Base-by-base conservation (phyloP, 805 yeast species). In the Nakazawaea ambrosiae region DNA sequence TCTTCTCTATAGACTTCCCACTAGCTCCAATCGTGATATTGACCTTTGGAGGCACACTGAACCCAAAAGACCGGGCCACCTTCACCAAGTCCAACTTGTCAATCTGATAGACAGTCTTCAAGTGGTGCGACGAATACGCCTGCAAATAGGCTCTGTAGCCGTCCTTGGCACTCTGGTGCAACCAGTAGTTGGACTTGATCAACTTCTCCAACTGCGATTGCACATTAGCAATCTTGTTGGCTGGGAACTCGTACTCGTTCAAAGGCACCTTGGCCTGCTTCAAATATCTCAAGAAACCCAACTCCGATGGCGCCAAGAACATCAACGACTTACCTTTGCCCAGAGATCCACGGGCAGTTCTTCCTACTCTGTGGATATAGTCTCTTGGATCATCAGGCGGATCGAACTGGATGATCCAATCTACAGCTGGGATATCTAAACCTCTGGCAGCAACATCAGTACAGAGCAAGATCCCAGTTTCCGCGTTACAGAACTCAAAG, bases 381-480 rank as follows among this genome's bases (percentile, higher is more conserved):
- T 92, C 97, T 66, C 97, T 80, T 63, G 98, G 98, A 65, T 92
- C 98, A 81, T 92, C 98, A 59, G 98, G 98, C 39, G 98, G 98
- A 61, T 92, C 99, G 55, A 87, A 92, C 68, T 92, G 98, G 47
- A 92, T 83, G 54, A 92, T 92, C 98, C 98, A 92, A 66, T 94
- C 98, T 39, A 92, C 98, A 20, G 94, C 81, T 37, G 99, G 99
- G 50, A 92, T 92, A 68, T 92, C 99, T 48, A 92, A 75, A 18
- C 99, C 99, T 72, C 99, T 81, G 17, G 99, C 98, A 23, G 98
- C 99, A 49, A 92, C 98, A 62, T 92, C 98, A 1, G 99, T 92
- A 66, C 97, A 92, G 39, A 92, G 72, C 51, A 92, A 63, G 31
- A 85, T 89, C 33, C 98, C 98, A 55, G 81, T 85, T 51, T 82